Evolutionary conservation across 176 grass and related monocot genomes (phyloP).

Genomic region (Musa itinerans): DNA sequence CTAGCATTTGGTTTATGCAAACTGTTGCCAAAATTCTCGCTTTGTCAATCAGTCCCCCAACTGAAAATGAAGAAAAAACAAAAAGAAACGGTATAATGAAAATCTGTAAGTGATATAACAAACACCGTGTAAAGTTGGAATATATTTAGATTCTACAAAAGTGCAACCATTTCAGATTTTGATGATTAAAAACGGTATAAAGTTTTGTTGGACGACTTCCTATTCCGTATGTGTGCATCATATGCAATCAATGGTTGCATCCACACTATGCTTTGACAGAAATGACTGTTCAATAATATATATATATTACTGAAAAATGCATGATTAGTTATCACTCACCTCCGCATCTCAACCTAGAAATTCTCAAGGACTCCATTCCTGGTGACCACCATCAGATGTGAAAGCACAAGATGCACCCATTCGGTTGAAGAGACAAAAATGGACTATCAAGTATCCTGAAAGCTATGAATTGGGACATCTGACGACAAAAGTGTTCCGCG

Average conservation of each 20-base stretch:
- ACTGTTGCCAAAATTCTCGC: not conserved
- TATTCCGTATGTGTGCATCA: no score
- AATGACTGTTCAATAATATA: not conserved
- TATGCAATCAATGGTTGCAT: no score
- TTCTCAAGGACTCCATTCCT: not conserved
- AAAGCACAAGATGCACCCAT: not conserved
- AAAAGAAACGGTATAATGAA: no score
- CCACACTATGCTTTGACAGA: no score
- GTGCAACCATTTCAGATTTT: no score
- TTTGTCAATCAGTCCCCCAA: not conserved
- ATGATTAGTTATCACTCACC: not conserved
- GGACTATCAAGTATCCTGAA: conserved; percentile 2
- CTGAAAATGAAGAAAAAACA: not conserved
- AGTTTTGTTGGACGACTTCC: no score
- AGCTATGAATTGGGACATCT: conserved; percentile 27
- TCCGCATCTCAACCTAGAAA: not conserved
- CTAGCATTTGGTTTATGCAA: not conserved
- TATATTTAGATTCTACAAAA: no score
- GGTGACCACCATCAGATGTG: not conserved
- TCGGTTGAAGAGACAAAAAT: not conserved
- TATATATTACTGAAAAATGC: not conserved
- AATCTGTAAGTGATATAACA: no score
- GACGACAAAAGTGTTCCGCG: conserved; percentile 87
- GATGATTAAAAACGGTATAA: no score
- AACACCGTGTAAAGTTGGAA: no score